Evolutionary conservation across 345 rosid genomes (phyloP).

Genomic region (Gossypium thurberi): DNA sequence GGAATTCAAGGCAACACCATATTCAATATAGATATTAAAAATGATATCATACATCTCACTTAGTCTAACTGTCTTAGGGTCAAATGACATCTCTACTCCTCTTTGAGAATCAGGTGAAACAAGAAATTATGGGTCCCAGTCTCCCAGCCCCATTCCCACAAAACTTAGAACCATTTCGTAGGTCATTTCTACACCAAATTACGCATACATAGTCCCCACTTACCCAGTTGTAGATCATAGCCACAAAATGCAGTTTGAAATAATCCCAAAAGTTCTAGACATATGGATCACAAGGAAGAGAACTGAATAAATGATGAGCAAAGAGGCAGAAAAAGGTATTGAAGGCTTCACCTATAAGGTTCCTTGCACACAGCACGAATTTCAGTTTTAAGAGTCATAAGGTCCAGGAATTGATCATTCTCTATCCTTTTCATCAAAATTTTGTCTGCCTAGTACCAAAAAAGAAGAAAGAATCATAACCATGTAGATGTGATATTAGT

Average conservation of each 20-base stretch:
- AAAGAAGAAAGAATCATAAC: slow-evolving; percentile 5
- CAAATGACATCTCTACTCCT: background rate
- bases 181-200: background rate
- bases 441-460: slow-evolving; percentile 62
- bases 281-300: background rate
- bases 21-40: background rate
- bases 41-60: background rate
- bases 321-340: slow-evolving; percentile 10
- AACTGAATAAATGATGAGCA: slow-evolving; percentile 13
- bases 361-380: slow-evolving; percentile 80
- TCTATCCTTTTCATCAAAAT: slow-evolving; percentile 86
- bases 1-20: background rate
- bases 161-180: background rate
- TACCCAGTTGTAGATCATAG: background rate
- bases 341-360: slow-evolving; percentile 68
- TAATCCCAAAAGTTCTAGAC: background rate
- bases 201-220: background rate
- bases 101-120: background rate
- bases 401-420: slow-evolving; percentile 89
- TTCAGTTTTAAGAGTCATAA: slow-evolving; percentile 76
- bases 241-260: slow-evolving; percentile 4
- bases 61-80: background rate
- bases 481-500: background rate
- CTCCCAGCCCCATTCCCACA: background rate
- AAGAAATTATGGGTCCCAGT: background rate